These are phyloP conservation scores for Fraxinus sp. DNA, from an alignment of 305 asterid species.

Conservation along the genomic window DNA sequence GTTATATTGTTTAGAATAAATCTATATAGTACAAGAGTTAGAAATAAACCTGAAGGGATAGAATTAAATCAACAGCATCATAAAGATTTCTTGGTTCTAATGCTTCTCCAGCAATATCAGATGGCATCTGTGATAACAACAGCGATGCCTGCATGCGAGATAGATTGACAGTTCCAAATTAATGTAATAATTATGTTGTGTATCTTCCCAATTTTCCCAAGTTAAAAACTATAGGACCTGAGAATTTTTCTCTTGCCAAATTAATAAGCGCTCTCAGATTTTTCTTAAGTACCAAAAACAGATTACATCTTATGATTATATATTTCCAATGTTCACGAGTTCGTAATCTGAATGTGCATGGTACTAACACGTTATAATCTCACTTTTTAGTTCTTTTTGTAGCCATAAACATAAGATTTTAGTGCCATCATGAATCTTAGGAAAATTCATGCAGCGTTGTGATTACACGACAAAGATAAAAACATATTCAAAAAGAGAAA, in stretches of 20 bases:
- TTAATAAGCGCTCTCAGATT: neutral
- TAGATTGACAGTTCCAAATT: neutral
- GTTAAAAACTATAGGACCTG: neutral
- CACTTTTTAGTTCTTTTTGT: neutral
- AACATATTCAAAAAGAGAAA: neutral
- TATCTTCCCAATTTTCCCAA: neutral
- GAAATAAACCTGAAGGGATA: slow-evolving; percentile 55
- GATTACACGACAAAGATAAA: neutral
- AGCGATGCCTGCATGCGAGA: slow-evolving; percentile 38
- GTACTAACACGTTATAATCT: neutral
- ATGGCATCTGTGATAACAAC: slow-evolving; percentile 42
- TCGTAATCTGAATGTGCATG: neutral
- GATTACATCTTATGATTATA: neutral
- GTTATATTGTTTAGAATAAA: neutral
- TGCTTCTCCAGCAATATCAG: slow-evolving; percentile 44
- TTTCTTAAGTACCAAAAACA: neutral
- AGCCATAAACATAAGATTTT: neutral
- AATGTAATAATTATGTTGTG: neutral
- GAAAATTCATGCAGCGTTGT: neutral
- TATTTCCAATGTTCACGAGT: neutral
- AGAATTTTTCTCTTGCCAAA: neutral
- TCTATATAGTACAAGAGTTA: neutral
- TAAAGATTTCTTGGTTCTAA: slow-evolving; percentile 30
- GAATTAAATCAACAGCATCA: slow-evolving; percentile 52
- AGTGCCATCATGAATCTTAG: neutral